Base-by-base conservation (phyloP, 106 monocot genomes). In the Acanthochlamys bracteata region DNA sequence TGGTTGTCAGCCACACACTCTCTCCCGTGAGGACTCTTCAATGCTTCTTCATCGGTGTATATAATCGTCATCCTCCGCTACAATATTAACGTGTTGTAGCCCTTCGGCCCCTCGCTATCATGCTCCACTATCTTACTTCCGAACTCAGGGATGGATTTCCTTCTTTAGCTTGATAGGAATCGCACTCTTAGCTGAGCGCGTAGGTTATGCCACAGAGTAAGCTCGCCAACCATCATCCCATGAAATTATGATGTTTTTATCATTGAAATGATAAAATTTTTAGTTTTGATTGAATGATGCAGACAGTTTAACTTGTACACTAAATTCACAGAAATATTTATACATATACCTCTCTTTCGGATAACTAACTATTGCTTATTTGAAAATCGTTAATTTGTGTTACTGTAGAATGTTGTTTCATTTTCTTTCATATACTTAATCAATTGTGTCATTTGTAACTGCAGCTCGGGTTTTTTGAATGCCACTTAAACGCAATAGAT, bases 401-500 rank as follows among this genome's bases (percentile, higher is more conserved):
- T 33, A 4, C 49, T 49, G 2, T 49, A 10, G 10, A 17, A 17
- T 17, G 10, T 9, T 49, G 12, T 17, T 49, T 49, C 4, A 4
- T 12, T 49, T 17, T 49, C 2, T 49, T 49, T 49, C 12, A 10
- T 17, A 17, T 45, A 14, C 9, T 49, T 12, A 12, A 4, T 49
- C 9, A 10, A 49, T 1, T 45, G 9, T 14, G 12, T 3, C 10
- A 10, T 2, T 10, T 49, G 12, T 3, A 61, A 45, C 12, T 82
- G 77, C 84, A 90, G 95, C 90, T 75, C 90, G 8, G 95, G 95
- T 11, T 84, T 96, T 41, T 60, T 96, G 66, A 96, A 96, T 80
- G 95, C 95, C 54, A 96, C 95, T 53, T 96, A 42, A 96, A 96
- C 82, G 95, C 95, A 6, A 96, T 90, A 11, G 95, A 96, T 58